These are phyloP conservation scores for Solanum medicagineum DNA, from an alignment of 257 asterid genomes.

Conservation along the genomic window DNA sequence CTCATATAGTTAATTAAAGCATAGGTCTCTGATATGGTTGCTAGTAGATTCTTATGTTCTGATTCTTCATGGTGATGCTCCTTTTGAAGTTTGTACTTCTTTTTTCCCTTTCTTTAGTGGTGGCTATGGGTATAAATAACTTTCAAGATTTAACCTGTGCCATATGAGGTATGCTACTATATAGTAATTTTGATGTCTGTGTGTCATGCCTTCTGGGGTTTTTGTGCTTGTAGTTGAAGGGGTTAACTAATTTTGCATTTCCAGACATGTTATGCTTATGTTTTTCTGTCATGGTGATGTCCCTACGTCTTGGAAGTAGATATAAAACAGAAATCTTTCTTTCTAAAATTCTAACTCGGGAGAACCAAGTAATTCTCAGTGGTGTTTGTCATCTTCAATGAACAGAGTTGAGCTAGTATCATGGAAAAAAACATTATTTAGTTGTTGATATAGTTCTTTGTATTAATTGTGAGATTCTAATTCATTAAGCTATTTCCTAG, in stretches of 20 bases:
- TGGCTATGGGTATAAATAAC: background rate
- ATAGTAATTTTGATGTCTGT: background rate
- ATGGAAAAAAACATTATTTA: background rate
- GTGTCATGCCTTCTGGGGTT: background rate
- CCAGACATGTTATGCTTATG: background rate
- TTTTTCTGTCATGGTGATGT: background rate
- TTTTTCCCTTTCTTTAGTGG: background rate
- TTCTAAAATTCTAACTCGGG: background rate
- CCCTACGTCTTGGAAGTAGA: background rate
- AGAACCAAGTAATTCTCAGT: background rate
- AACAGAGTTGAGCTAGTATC: background rate
- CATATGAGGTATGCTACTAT: background rate
- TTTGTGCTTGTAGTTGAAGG: background rate
- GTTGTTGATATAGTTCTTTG: background rate
- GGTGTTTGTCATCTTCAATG: background rate
- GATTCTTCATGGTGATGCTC: background rate
- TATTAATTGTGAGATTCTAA: background rate
- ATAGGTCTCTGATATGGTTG: background rate
- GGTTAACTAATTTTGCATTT: background rate
- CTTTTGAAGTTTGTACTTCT: background rate
- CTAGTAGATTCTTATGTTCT: background rate
- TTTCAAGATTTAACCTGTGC: background rate
- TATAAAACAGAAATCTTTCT: background rate
- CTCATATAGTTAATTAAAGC: background rate
- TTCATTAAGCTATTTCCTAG: background rate